Evolutionary conservation across 78 protist genomes (phyloP).

Genomic region (Pelomyxa schiedti): DNA sequence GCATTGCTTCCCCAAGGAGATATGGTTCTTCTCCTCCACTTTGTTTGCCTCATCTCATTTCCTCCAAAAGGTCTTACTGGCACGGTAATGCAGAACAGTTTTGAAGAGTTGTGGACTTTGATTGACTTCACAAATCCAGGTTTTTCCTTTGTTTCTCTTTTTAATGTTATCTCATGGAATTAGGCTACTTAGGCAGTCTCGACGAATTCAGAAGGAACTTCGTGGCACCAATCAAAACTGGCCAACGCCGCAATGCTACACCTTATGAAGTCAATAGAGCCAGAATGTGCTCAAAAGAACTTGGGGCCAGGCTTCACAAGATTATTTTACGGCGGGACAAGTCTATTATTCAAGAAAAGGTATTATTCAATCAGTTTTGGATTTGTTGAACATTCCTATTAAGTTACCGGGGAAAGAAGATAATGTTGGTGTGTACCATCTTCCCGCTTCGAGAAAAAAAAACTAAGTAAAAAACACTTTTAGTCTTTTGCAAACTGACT

Average conservation of each 20-base stretch:
- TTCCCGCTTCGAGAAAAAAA: too few species aligned
- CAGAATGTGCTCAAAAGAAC: background rate
- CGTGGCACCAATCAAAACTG: background rate
- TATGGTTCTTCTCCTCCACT: background rate
- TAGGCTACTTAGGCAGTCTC: background rate
- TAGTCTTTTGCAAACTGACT: conserved; percentile 1
- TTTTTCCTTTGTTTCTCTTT: conserved; percentile 17
- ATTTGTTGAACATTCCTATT: background rate
- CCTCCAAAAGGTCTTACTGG: background rate
- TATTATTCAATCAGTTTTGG: too few species aligned
- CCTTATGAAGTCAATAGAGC: background rate
- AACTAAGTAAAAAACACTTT: too few species aligned
- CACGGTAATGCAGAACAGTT: conserved; percentile 4
- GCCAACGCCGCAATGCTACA: conserved; percentile 1
- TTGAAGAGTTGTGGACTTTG: conserved; percentile 1
- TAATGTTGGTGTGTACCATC: background rate
- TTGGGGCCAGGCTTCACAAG: background rate
- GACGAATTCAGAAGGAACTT: background rate
- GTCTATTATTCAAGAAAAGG: background rate
- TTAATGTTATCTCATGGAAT: too few species aligned
- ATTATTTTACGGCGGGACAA: background rate
- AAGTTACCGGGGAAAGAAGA: conserved; percentile 1
- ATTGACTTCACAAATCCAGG: background rate
- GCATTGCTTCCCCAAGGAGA: background rate
- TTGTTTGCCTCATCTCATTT: background rate